Evolutionary conservation across 768 basidiomycete genomes (phyloP).

Genomic region (Rhizopogon salebrosus): DNA sequence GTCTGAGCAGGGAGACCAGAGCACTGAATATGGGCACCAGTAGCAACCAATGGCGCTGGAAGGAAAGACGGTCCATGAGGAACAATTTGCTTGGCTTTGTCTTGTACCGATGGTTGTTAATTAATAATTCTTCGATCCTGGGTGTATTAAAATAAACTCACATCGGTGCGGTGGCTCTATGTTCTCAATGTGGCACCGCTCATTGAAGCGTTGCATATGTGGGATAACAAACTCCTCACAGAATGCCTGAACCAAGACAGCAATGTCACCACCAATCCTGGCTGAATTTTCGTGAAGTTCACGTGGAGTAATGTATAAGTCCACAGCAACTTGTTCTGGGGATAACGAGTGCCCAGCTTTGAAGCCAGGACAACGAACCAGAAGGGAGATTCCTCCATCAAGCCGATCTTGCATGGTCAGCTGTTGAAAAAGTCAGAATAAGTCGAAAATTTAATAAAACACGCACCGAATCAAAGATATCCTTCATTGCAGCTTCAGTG

Average conservation of each 20-base stretch:
- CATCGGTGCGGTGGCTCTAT: not conserved
- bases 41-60: not conserved
- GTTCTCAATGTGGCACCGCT: not conserved
- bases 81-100: not conserved
- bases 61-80: not conserved
- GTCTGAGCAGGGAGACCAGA: too few relatives aligned
- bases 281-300: not conserved
- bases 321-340: slow-evolving; percentile 1
- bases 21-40: too few relatives aligned
- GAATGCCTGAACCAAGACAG: slow-evolving; percentile 6
- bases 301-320: slow-evolving; percentile 7
- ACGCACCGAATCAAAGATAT: slow-evolving; percentile 5
- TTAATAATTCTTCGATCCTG: too few relatives aligned
- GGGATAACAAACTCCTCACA: slow-evolving; percentile 8
- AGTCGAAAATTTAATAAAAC: too few relatives aligned
- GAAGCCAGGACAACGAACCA: slow-evolving; percentile 3
- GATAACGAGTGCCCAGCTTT: not conserved
- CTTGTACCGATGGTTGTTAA: not conserved
- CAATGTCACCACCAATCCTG: not conserved
- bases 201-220: slow-evolving; percentile 3
- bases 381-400: slow-evolving; percentile 5
- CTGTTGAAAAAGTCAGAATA: too few relatives aligned
- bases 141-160: not conserved
- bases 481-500: not conserved
- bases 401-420: slow-evolving; percentile 9